phyloP scores from a whole-genome alignment of 2,329 filamentous ascomycete genomes.

The Chaetomiaceae sp. region DNA sequence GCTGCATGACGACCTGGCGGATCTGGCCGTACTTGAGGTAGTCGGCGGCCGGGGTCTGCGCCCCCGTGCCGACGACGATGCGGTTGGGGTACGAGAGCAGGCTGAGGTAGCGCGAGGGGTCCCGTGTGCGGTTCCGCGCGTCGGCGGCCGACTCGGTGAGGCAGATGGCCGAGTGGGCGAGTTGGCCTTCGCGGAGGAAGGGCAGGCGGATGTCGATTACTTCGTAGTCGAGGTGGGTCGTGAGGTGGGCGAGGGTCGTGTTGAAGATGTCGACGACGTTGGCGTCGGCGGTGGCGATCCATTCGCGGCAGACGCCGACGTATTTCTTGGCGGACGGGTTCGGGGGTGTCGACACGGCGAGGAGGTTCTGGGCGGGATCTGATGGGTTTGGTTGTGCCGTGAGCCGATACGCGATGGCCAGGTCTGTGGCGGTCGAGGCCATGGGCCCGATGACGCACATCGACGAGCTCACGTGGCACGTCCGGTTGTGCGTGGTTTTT shows the following conservation, averaged over 20 bases:
- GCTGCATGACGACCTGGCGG: constrained; percentile 71
- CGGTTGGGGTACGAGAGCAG: constrained; percentile 64
- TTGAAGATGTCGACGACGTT: constrained; percentile 60
- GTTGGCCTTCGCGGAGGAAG: constrained; percentile 64
- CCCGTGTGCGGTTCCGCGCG: constrained; percentile 39
- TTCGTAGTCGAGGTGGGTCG: constrained; percentile 45
- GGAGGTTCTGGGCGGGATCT: constrained; percentile 56
- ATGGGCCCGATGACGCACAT: constrained; percentile 69
- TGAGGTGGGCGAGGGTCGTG: constrained; percentile 55
- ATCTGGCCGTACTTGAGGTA: constrained; percentile 69
- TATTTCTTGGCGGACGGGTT: constrained; percentile 47
- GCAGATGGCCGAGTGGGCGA: constrained; percentile 73
- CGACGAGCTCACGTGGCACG: constrained; percentile 51
- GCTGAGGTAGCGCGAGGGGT: constrained; percentile 47
- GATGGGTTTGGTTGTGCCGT: constrained; percentile 69
- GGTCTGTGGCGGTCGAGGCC: constrained; percentile 69
- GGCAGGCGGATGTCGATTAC: constrained; percentile 62
- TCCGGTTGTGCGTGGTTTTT: constrained; percentile 71
- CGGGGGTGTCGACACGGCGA: constrained; percentile 53
- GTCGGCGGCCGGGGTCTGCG: constrained; percentile 63
- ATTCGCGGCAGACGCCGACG: constrained; percentile 66
- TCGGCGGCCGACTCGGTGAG: constrained; percentile 62
- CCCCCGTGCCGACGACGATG: constrained; percentile 61
- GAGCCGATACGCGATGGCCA: constrained; percentile 75
- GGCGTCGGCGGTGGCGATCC: constrained; percentile 66